Evolutionary conservation across 495 filamentous ascomycete genomes (phyloP), one percentile per base, ranked within the genome.

Genomic region (Penicillium silybi): DNA sequence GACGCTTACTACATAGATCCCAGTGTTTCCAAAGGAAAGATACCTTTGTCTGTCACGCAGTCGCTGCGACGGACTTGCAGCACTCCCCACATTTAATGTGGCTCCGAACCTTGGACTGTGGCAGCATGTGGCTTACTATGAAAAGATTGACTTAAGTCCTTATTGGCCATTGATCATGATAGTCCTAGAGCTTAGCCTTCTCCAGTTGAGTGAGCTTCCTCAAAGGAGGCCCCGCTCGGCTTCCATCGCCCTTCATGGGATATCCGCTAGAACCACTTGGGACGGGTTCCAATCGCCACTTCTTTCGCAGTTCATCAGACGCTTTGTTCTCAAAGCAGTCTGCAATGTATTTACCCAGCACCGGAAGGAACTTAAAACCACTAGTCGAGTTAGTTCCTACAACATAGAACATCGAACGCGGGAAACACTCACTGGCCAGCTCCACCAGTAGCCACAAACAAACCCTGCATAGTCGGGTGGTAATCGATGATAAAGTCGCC

Each of bases 301-400:
- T 85, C 37, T 76, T 62, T 18, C 65, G 61, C 39, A 87, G 78
- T 50, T 73, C 71, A 9, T 63, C 61, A 0, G 79, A 72, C 4
- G 73, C 73, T 15, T 70, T 65, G 5, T 73, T 65, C 56, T 75
- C 64, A 34, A 90, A 71, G 44, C 79, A 77, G 53, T 87, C 82
- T 3, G 80, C 81, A 35, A 91, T 79, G 57, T 81, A 80, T 39
- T 84, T 80, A 5, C 89, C 89, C 7, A 93, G 62, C 13, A 92
- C 79, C 0, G 89, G 89, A 52, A 92, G 58, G 58, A 92, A 93
- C 62, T 93, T 92, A 70, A 87, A 93, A 1, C 70, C 89, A 67
- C 67, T 70, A 27, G 6, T n/a, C 18, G 0, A 22, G 2, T 29
- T 3, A 13, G 23, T 16, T 6, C 15, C 0, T 27, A n/a, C 19